Percentiles rank a stretch among this genome's conserved stretches.
Conservation (phyloP, 1,284 basidiomycete species). For the Papiliotrema terrestris region DNA sequence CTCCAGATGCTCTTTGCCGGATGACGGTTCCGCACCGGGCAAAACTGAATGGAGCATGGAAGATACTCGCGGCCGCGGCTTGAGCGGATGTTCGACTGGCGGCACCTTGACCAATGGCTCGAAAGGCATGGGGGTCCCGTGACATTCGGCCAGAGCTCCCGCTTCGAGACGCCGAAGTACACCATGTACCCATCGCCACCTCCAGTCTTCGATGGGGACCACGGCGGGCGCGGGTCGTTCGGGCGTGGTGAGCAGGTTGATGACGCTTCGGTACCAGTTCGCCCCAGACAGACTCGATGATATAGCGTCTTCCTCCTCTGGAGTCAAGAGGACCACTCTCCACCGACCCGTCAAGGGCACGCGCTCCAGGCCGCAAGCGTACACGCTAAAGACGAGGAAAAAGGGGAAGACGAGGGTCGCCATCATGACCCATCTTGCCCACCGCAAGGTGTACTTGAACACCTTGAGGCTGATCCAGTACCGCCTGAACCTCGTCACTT, state of each 20-base stretch:
- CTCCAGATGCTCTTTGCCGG: conserved; percentile 40
- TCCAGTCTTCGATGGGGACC: conserved; percentile 72
- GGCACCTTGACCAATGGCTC: conserved; percentile 16
- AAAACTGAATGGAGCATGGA: conserved; percentile 40
- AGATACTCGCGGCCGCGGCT: conserved; percentile 43
- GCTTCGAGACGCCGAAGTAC: conserved; percentile 69
- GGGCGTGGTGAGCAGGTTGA: conserved; percentile 64
- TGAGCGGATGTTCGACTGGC: conserved; percentile 42
- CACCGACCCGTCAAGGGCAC: conserved; percentile 82
- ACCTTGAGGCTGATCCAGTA: conserved; percentile 36
- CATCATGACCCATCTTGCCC: conserved; percentile 56
- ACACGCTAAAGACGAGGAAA: conserved; percentile 66
- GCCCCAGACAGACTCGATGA: conserved; percentile 68
- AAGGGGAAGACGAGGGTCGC: conserved; percentile 64
- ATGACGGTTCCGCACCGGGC: conserved; percentile 29
- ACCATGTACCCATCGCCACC: conserved; percentile 72
- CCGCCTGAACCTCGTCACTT: conserved; percentile 52
- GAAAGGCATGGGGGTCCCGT: conserved; percentile 1
- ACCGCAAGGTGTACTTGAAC: conserved; percentile 55
- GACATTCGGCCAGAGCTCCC: conserved; percentile 3
- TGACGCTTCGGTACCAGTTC: conserved; percentile 79
- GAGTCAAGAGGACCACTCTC: conserved; percentile 79
- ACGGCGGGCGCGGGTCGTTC: conserved; percentile 60
- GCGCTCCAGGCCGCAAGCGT: conserved; percentile 71
- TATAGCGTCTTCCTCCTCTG: conserved; percentile 84